Conservation (phyloP, 306 rosid species). For the Geum urbanum region DNA sequence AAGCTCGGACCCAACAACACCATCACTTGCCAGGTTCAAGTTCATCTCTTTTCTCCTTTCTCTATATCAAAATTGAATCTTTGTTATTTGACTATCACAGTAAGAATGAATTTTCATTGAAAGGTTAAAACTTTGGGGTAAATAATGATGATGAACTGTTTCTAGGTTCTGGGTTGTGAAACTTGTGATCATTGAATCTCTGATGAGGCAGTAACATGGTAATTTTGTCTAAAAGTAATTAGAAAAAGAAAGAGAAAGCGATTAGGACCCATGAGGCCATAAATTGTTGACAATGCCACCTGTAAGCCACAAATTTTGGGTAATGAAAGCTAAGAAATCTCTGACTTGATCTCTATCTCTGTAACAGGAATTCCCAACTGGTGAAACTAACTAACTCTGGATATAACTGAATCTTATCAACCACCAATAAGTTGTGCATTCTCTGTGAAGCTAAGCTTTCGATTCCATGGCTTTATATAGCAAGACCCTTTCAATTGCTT, state of each 20-base stretch:
- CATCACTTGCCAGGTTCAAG: conserved; percentile 36
- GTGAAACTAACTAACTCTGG: conserved; percentile 5
- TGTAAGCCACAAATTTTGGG: conserved; percentile 12
- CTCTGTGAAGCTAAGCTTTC: conserved; percentile 1
- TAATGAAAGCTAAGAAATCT: conserved; percentile 2
- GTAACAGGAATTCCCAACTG: conserved; percentile 19
- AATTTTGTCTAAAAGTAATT: neutral
- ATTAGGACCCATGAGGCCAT: neutral
- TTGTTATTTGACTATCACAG: neutral
- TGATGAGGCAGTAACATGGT: neutral
- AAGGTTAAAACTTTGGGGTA: neutral
- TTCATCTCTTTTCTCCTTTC: neutral
- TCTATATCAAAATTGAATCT: neutral
- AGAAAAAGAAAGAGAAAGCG: neutral
- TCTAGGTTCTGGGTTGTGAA: neutral
- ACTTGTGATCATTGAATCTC: neutral
- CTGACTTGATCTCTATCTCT: conserved; percentile 18
- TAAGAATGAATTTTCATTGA: neutral
- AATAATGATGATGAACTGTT: neutral
- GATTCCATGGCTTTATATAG: conserved; percentile 36
- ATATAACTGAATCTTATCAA: neutral
- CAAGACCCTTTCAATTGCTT: conserved; percentile 3
- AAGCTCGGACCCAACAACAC: conserved; percentile 19
- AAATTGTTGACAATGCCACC: conserved; percentile 1
- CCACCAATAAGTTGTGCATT: neutral